These are phyloP conservation scores for Diaporthe sp. DNA, from an alignment of 2,329 filamentous ascomycete species.

Conservation along the genomic window DNA sequence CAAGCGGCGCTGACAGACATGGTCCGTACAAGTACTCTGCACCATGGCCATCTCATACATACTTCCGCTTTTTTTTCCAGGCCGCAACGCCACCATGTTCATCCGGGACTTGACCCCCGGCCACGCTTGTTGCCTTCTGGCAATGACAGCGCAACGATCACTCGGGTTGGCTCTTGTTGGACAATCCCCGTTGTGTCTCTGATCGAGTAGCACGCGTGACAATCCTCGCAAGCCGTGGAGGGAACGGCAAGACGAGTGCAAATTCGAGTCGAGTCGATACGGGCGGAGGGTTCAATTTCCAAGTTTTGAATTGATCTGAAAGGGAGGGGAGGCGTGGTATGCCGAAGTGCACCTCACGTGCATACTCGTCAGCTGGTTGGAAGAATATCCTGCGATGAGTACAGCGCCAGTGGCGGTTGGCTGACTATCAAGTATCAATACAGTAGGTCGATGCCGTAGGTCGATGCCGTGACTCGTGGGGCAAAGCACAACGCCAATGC, in stretches of 20 bases:
- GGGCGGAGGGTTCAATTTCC: neutral
- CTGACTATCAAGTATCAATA: neutral
- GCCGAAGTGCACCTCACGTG: neutral
- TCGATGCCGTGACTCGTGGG: conserved; percentile 24
- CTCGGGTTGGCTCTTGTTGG: neutral
- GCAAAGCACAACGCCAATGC: conserved; percentile 26
- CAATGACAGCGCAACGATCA: neutral
- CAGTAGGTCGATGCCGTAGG: conserved; percentile 24
- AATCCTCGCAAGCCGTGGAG: conserved; percentile 14
- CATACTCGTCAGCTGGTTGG: neutral
- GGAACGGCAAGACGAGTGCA: neutral
- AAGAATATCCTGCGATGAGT: neutral
- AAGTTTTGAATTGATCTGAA: neutral
- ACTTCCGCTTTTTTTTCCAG: neutral
- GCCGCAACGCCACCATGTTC: neutral
- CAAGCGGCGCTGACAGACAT: neutral
- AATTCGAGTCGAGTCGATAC: neutral
- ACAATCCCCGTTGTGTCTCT: conserved; percentile 18
- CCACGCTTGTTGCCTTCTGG: neutral
- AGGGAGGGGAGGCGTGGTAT: neutral
- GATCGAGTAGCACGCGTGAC: conserved; percentile 31
- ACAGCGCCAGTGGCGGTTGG: neutral
- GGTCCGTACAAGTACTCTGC: neutral
- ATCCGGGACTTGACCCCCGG: neutral
- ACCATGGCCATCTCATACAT: neutral